Evolutionary conservation across 352 stramenopile genomes (phyloP), one percentile per base, ranked within the genome.

Genomic region (Globisporangium perplexum): DNA sequence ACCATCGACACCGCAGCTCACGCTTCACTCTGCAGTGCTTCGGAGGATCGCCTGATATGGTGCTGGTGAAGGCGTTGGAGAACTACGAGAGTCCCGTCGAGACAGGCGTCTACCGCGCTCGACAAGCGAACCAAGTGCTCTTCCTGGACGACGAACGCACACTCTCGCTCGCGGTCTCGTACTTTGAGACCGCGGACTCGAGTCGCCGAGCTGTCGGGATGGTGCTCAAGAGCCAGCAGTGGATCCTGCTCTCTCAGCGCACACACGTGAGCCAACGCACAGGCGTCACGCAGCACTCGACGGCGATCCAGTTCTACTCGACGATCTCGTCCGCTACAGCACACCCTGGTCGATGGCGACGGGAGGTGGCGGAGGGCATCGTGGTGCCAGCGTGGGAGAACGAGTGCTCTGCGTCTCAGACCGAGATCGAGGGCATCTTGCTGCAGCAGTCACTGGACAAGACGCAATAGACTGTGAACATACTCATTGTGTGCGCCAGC

Each of bases 181-280:
- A 50, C 45, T 17, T 50, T 5, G 17, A 38, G 17, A 17, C 45
- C 10, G 18, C 24, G 6, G 26, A 38, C 45, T 28, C 18, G 5
- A 31, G 45, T 8, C 14, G 10, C 17, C 17, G 24, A 3, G 17
- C 26, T 39, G 5, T 26, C 7, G 6, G 26, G 15, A 24, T 50
- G 24, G 7, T 36, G 23, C 28, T 50, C 28, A 50, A 50, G 24
- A 33, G 12, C 26, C 24, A 50, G 45, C 45, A 50, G 45, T 50
- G 45, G 45, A 12, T 36, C 26, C 2, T 39, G 26, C 24, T 50
- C 45, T 26, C 45, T 11, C 24, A 50, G 24, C 45, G 26, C 6
- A 15, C 24, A 15, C 18, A 38, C 24, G 26, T 24, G 28, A 33
- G 39, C 24, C 15, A 28, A 0, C 14, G 4, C 14, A 50, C 45